Conservation (phyloP, 495 filamentous ascomycete species). For the Sphaerosporella brunnea region DNA sequence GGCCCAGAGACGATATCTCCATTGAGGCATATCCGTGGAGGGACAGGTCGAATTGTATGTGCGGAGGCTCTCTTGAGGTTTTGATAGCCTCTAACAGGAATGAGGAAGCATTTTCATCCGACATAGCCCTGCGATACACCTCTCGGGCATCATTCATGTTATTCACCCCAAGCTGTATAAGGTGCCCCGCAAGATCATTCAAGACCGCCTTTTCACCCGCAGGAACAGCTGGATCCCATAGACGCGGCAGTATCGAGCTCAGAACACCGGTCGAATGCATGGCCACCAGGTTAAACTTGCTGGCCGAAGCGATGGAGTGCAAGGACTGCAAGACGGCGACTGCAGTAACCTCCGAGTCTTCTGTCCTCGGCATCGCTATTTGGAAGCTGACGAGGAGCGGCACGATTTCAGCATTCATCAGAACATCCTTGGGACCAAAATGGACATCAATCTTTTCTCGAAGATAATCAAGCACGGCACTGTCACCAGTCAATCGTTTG, state of each 20-base stretch:
- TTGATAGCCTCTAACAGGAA: slow-evolving; percentile 60
- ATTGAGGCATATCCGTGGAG: slow-evolving; percentile 72
- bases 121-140: slow-evolving; percentile 48
- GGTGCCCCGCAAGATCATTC: slow-evolving; percentile 37
- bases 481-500: slow-evolving; percentile 8
- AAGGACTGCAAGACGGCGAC: slow-evolving; percentile 42
- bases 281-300: slow-evolving; percentile 55
- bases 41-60: slow-evolving; percentile 87
- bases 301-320: slow-evolving; percentile 36
- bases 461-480: slow-evolving; percentile 25
- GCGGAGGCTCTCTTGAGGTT: slow-evolving; percentile 54
- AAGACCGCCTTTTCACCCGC: slow-evolving; percentile 40
- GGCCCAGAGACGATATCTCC: slow-evolving; percentile 65
- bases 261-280: slow-evolving; percentile 64
- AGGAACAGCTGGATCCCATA: slow-evolving; percentile 39
- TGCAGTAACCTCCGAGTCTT: slow-evolving; percentile 35
- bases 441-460: slow-evolving; percentile 31
- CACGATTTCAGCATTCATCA: slow-evolving; percentile 47
- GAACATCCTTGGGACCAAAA: slow-evolving; percentile 36
- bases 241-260: slow-evolving; percentile 47
- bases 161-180: slow-evolving; percentile 54
- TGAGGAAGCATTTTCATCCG: slow-evolving; percentile 42
- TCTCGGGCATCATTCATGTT: slow-evolving; percentile 60
- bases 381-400: slow-evolving; percentile 49
- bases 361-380: slow-evolving; percentile 37